Percentiles rank a stretch among this genome's conserved stretches.
These are phyloP conservation scores for Botryotinia globosa DNA, from an alignment of 2,329 filamentous ascomycete genomes.

Conservation along the genomic window DNA sequence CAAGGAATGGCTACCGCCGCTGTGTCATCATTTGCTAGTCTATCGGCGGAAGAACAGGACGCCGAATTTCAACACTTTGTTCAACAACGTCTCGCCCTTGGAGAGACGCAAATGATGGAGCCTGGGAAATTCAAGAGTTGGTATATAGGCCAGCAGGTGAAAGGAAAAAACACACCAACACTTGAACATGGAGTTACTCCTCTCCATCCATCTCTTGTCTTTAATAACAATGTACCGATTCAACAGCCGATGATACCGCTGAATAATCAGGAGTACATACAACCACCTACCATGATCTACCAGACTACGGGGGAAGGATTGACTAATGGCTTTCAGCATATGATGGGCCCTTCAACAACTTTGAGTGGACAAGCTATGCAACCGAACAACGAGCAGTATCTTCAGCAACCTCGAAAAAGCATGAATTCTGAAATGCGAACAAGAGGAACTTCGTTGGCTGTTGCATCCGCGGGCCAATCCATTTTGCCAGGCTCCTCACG, in stretches of 20 bases:
- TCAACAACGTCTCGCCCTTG: background rate
- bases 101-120: background rate
- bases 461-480: background rate
- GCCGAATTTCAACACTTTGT: background rate
- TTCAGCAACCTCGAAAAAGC: background rate
- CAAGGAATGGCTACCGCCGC: background rate
- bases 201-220: background rate
- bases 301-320: background rate
- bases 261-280: background rate
- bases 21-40: background rate
- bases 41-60: background rate
- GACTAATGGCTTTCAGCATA: background rate
- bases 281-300: background rate
- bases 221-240: background rate
- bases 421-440: no score
- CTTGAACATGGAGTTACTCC: background rate
- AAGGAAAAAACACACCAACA: background rate
- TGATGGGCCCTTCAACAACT: background rate
- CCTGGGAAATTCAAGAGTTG: background rate
- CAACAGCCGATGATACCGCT: background rate
- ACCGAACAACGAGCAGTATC: background rate
- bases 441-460: background rate
- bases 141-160: background rate
- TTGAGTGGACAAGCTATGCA: background rate
- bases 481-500: background rate